Evolutionary conservation across 768 basidiomycete genomes (phyloP), one percentile per base, ranked within the genome.

Genomic region (Saitozyma sp.): DNA sequence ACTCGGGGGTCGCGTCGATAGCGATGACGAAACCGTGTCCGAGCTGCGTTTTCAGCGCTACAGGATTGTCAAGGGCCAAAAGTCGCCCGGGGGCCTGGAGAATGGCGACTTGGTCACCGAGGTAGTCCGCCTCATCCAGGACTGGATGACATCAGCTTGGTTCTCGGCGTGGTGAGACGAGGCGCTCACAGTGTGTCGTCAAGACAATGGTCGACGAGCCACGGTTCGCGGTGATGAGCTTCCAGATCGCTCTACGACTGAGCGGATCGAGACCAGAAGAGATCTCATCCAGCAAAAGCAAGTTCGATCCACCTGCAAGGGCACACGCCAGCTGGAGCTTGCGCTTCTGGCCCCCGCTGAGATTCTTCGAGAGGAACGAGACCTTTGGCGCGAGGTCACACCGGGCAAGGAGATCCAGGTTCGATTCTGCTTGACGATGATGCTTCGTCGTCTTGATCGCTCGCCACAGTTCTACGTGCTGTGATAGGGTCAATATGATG

Each of bases 261-360:
- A 92, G 78, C 2, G 90, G 90, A 74, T 92, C 90, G 10, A 92
- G 87, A 2, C 90, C 90, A 46, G 51, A 58, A 45, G 55, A 65
- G 45, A 71, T 73, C 68, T 79, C 75, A 55, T 79, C 78, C n/a
- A 79, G 65, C 16, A 79, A 58, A 4, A 79, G 58, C 56, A 79
- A 39, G 42, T 64, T 67, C 17, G 57, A 65, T 20, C 89, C 89
- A 6, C 89, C 89, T 29, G 90, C 81, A 10, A 91, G 80, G 10
- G 89, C 89, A 68, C 89, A 87, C 0, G 90, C 90, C n/a, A 91
- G 81, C 68, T 91, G 90, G 29, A 91, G 79, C 78, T 91, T 91
- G 70, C 90, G 78, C 80, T 90, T 91, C 80, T 91, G 89, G 8
- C 90, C 90, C 1, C 90, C 90, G 52, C 86, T 87, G 42, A 91